A percentile compares a stretch with the other conserved stretches of the same genome.
phyloP scores from a whole-genome alignment of 164 flowering plant species.

The Stephania yunnanensis region DNA sequence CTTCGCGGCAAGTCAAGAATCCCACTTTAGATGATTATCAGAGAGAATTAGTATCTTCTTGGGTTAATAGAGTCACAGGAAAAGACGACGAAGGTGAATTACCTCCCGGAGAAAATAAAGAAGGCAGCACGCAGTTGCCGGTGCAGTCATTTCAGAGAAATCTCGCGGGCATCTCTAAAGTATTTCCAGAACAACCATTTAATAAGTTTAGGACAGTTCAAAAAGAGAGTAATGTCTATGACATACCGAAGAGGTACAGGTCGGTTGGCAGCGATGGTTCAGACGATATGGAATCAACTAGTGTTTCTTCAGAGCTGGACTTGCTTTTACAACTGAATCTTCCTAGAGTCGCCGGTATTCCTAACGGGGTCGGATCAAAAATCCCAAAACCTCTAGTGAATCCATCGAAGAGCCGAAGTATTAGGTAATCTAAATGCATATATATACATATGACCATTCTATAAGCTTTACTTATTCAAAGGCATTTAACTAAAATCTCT shows the following conservation, averaged over 20 bases:
- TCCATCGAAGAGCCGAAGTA: conserved; percentile 43
- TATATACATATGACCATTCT: not conserved
- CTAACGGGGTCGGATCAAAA: conserved; percentile 43
- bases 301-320: conserved; percentile 88
- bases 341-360: conserved; percentile 36
- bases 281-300: conserved; percentile 80
- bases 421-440: conserved; percentile 39
- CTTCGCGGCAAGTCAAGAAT: conserved; percentile 62
- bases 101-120: conserved; percentile 39
- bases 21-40: conserved; percentile 52
- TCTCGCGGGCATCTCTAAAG: conserved; percentile 38
- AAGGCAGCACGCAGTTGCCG: conserved; percentile 37
- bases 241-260: conserved; percentile 32
- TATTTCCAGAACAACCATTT: conserved; percentile 41
- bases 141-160: conserved; percentile 49
- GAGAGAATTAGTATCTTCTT: conserved; percentile 52
- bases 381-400: conserved; percentile 42
- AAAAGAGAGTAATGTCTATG: conserved; percentile 38
- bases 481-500: not conserved
- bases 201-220: conserved; percentile 33
- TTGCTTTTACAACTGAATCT: conserved; percentile 79
- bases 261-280: conserved; percentile 44
- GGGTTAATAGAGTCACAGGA: conserved; percentile 95
- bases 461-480: not conserved
- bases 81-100: conserved; percentile 42